A percentile compares a stretch with the other conserved stretches of the same genome.
Evolutionary conservation across 495 filamentous ascomycete genomes (phyloP).

Genomic region (Geoglossum glabrum): DNA sequence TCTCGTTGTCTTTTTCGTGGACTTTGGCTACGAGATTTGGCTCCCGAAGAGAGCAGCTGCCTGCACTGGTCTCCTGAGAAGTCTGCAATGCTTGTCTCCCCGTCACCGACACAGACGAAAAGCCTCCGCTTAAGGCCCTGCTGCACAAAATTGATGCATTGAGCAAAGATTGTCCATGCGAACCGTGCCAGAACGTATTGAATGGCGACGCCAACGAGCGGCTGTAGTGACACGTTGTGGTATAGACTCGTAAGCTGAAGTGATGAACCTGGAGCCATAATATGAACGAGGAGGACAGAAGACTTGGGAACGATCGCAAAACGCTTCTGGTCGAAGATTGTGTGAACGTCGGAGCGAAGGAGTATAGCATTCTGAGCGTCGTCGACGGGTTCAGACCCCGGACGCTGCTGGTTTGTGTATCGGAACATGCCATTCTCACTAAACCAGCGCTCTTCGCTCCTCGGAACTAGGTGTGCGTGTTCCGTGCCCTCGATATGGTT

Average conservation of each 20-base stretch:
- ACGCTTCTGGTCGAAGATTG: slow-evolving; percentile 1
- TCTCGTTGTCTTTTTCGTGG: background rate
- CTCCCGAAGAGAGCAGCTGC: background rate
- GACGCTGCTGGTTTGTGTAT: slow-evolving; percentile 1
- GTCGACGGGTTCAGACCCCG: slow-evolving; percentile 1
- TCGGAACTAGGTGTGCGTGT: slow-evolving; percentile 2
- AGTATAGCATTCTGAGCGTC: slow-evolving; percentile 3
- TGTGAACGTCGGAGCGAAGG: slow-evolving; percentile 5
- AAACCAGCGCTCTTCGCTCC: slow-evolving; percentile 4
- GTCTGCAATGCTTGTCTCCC: background rate
- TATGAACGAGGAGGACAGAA: slow-evolving; percentile 5
- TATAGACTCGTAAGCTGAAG: slow-evolving; percentile 6
- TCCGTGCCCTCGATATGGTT: slow-evolving; percentile 4
- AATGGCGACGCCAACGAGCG: slow-evolving; percentile 6
- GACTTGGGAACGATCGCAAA: slow-evolving; percentile 3
- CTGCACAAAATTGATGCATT: slow-evolving; percentile 5
- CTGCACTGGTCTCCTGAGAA: background rate
- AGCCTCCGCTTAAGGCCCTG: slow-evolving; percentile 4
- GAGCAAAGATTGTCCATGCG: slow-evolving; percentile 7
- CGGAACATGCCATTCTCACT: slow-evolving; percentile 3
- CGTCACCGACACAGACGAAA: slow-evolving; percentile 2
- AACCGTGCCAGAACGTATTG: slow-evolving; percentile 6
- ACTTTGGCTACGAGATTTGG: background rate
- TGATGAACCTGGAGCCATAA: slow-evolving; percentile 3
- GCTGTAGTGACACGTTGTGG: slow-evolving; percentile 6